phyloP scores from a whole-genome alignment of 2,329 filamentous ascomycete species.

The Cladosporium halotolerans region DNA sequence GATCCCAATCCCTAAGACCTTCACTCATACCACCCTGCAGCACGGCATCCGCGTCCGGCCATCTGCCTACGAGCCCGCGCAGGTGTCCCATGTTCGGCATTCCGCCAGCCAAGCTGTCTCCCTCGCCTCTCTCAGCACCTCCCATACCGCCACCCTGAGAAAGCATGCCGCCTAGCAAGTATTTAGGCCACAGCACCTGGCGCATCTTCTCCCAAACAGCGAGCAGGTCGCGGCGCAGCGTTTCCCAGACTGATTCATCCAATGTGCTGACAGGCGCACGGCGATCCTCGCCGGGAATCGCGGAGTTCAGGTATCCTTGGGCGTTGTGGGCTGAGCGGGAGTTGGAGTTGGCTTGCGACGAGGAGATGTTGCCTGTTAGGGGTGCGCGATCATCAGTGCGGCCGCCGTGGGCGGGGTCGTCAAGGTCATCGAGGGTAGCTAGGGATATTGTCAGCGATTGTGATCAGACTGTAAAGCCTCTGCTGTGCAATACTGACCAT shows the following conservation, averaged over 20 bases:
- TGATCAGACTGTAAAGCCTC: not conserved
- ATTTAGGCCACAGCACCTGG: constrained; percentile 93
- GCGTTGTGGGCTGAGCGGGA: constrained; percentile 55
- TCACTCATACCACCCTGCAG: constrained; percentile 73
- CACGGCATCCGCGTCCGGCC: constrained; percentile 62
- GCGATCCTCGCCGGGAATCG: constrained; percentile 88
- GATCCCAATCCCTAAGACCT: constrained; percentile 90
- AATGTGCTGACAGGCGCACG: constrained; percentile 86
- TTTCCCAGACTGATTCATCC: constrained; percentile 96
- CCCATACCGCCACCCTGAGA: constrained; percentile 51
- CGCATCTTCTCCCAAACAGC: constrained; percentile 98
- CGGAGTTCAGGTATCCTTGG: constrained; percentile 78
- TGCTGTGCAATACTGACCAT: constrained; percentile 33
- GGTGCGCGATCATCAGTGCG: constrained; percentile 67
- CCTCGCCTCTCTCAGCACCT: constrained; percentile 36
- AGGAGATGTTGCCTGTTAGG: constrained; percentile 70
- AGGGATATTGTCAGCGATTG: constrained; percentile 2
- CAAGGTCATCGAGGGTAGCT: constrained; percentile 88
- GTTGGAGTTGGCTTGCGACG: constrained; percentile 45
- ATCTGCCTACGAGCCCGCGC: constrained; percentile 53
- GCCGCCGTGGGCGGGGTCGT: constrained; percentile 66
- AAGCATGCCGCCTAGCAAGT: constrained; percentile 69
- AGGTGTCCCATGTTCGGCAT: constrained; percentile 42
- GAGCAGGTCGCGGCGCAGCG: constrained; percentile 81
- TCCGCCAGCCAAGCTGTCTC: constrained; percentile 34